Evolutionary conservation across 495 filamentous ascomycete species (phyloP), one percentile per base, ranked within the genome.

Genomic region (Penicillium ucsense): DNA sequence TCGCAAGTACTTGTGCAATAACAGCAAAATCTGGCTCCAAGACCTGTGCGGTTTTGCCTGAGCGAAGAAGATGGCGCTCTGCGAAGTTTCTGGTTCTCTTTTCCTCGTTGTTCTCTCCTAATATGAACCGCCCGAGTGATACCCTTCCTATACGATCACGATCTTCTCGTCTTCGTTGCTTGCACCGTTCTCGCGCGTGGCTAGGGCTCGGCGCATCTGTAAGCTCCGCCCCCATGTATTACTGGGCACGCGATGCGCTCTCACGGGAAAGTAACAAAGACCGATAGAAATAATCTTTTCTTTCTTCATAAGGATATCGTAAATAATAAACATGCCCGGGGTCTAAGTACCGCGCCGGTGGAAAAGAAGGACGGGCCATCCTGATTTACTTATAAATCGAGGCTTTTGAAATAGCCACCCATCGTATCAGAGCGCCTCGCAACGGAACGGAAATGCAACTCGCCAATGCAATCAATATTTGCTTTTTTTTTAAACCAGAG

Each of bases 281-380:
- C 28, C 45, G 5, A 49, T 46, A 35, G 38, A 48, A 38, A 38
- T 31, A 48, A 53, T 50, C 48, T 59, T 60, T 60, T 62, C 56
- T 57, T 53, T 38, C 52, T 54, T 60, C 57, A 63, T 66, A 62
- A 58, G 50, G 56, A 60, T 57, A 60, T 62, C 58, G 48, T 61
- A 56, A 58, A 20, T 20, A 47, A 48, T 49, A 38, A 48, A 49
- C 46, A 50, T 43, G 46, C 48, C 51, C 54, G 43, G 53, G 55
- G 32, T 47, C 38, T 42, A 50, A 31, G 20, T 38, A 33, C 35
- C 41, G 31, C 49, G 27, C 48, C 38, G 44, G 48, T 20, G 20
- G 20, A 20, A 53, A 53, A 49, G 43, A 38, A 41, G 46, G 35
- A 35, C 6, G 41, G 41, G 39, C 39, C 28, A 31, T 41, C 39